Evolutionary conservation across 768 basidiomycete species (phyloP).

Genomic region (Gautieria morchelliformis): DNA sequence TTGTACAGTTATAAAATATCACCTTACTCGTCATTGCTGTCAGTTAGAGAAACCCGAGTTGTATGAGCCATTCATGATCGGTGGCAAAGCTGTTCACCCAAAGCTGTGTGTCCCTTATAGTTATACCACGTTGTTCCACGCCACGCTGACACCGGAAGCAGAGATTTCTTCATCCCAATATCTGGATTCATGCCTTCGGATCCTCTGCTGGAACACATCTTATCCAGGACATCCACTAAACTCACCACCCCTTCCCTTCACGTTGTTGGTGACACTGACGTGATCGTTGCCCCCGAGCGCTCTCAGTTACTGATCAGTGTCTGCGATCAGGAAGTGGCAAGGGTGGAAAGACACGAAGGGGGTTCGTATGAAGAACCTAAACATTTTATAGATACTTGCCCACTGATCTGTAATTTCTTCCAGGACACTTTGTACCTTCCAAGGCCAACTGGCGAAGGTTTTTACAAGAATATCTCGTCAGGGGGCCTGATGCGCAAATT

Average conservation of each 20-base stretch:
- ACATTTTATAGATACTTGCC: not conserved
- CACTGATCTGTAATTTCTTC: not conserved
- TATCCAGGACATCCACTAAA: conserved; percentile 25
- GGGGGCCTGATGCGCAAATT: not conserved
- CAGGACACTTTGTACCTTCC: conserved; percentile 65
- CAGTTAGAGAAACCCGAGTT: conserved; percentile 45
- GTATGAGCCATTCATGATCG: conserved; percentile 50
- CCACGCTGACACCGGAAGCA: conserved; percentile 17
- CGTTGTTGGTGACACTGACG: conserved; percentile 66
- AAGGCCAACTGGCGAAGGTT: conserved; percentile 71
- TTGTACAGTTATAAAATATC: not conserved
- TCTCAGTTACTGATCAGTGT: conserved; percentile 45
- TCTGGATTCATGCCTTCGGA: conserved; percentile 54
- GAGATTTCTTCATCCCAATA: conserved; percentile 66
- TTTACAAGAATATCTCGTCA: conserved; percentile 51
- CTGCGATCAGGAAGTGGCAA: conserved; percentile 34
- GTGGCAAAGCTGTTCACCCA: conserved; percentile 62
- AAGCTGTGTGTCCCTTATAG: conserved; percentile 44
- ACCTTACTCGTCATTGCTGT: not conserved
- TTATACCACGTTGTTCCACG: not conserved
- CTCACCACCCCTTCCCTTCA: conserved; percentile 71
- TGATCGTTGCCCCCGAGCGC: conserved; percentile 64
- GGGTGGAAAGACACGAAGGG: conserved; percentile 72
- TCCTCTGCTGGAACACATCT: conserved; percentile 40
- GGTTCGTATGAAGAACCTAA: conserved; percentile 35